These are phyloP conservation scores for Coemansia pectinata DNA, from an alignment of 192 early-diverging fungal species.

Conservation along the genomic window DNA sequence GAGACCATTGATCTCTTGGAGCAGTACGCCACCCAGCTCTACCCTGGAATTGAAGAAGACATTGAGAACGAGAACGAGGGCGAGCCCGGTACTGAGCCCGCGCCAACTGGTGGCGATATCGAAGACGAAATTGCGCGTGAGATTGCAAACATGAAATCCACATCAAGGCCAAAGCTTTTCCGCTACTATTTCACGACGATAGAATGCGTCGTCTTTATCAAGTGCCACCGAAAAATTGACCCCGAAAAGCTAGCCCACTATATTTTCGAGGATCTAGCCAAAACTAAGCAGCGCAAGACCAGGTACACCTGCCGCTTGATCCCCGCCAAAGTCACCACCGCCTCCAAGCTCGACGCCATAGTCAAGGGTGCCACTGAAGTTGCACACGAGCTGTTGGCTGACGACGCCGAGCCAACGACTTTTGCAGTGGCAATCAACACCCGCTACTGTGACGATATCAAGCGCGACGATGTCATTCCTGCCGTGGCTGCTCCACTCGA, in stretches of 20 bases:
- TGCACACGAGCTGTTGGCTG: constrained; percentile 35
- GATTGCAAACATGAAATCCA: constrained; percentile 45
- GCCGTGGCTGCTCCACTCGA: constrained; percentile 52
- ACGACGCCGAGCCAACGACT: constrained; percentile 50
- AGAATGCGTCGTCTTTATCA: constrained; percentile 51
- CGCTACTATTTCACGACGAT: constrained; percentile 47
- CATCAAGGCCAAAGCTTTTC: constrained; percentile 33
- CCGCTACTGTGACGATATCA: constrained; percentile 52
- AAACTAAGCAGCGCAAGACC: constrained; percentile 47
- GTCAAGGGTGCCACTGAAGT: constrained; percentile 38
- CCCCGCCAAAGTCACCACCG: constrained; percentile 43
- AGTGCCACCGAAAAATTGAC: constrained; percentile 45
- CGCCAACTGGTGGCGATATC: constrained; percentile 26
- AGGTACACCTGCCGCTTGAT: constrained; percentile 47
- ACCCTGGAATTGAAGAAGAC: constrained; percentile 47
- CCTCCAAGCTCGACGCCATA: constrained; percentile 51
- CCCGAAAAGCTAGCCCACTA: constrained; percentile 46
- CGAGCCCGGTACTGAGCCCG: neutral
- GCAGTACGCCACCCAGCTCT: constrained; percentile 42
- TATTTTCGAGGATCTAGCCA: constrained; percentile 46
- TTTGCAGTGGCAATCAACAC: constrained; percentile 54
- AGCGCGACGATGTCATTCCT: constrained; percentile 47
- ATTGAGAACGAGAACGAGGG: constrained; percentile 27
- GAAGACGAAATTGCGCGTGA: constrained; percentile 56
- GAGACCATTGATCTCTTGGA: constrained; percentile 54